phyloP scores from a whole-genome alignment of 176 grass and related monocot genomes.

The Juncus inflexus region DNA sequence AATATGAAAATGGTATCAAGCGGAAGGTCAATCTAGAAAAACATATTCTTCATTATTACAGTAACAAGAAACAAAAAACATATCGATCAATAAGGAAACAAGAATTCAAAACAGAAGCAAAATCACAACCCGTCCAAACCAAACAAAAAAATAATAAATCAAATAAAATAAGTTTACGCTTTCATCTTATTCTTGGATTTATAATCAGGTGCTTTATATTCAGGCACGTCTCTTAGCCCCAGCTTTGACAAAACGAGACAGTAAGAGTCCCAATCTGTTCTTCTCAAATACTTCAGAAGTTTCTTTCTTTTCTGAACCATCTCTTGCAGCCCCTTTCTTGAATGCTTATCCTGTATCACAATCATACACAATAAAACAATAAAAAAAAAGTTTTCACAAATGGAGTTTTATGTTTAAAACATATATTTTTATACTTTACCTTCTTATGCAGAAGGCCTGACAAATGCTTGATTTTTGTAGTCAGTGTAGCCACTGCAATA shows the following conservation, averaged over 20 bases:
- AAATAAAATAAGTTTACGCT: slow-evolving; percentile 19
- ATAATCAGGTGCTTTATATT: slow-evolving; percentile 75
- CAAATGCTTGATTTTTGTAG: slow-evolving; percentile 93
- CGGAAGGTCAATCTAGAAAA: no score
- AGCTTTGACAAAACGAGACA: slow-evolving; percentile 76
- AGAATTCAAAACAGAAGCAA: no score
- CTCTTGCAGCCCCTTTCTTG: slow-evolving; percentile 74
- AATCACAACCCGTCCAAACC: no score
- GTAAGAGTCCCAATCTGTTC: slow-evolving; percentile 95
- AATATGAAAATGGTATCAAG: no score
- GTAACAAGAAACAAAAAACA: no score
- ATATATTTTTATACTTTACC: slow-evolving; percentile 31
- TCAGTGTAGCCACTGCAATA: slow-evolving; percentile 84
- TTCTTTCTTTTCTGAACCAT: slow-evolving; percentile 98
- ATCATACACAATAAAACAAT: neutral
- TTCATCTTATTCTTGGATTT: slow-evolving; percentile 59
- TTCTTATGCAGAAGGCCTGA: slow-evolving; percentile 80
- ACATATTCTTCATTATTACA: no score
- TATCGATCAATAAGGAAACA: no score
- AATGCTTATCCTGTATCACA: slow-evolving; percentile 76
- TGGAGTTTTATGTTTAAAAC: no score
- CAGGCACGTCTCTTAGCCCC: slow-evolving; percentile 58
- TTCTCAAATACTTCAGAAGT: slow-evolving; percentile 74
- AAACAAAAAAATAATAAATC: no score
- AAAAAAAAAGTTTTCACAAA: neutral